A percentile compares a stretch with the other conserved stretches of the same genome.
Conservation (phyloP, 140 eudicot genomes). For the Stevia rebaudiana region DNA sequence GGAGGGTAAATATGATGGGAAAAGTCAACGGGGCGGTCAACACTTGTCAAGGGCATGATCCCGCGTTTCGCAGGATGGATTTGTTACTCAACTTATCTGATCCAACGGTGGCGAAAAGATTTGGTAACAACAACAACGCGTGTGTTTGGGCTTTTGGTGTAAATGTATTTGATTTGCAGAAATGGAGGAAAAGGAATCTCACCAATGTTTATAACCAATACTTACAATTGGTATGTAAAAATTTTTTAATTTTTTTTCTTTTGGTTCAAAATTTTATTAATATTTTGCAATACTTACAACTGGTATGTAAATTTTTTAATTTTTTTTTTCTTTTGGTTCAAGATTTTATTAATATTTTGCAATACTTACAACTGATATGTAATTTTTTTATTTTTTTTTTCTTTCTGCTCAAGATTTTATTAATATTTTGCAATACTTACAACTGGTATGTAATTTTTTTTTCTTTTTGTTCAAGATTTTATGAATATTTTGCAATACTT, state of each 20-base stretch:
- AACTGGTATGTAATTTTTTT: conserved; percentile 41
- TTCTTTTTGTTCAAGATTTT: neutral
- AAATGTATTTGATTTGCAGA: conserved; percentile 71
- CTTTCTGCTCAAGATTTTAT: neutral
- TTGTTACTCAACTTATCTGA: conserved; percentile 65
- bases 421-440: neutral
- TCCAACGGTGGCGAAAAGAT: conserved; percentile 44
- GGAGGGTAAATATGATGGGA: conserved; percentile 63
- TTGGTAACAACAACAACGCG: conserved; percentile 35
- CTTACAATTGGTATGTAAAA: conserved; percentile 55
- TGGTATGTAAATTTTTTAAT: conserved; percentile 43
- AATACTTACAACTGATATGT: conserved; percentile 32
- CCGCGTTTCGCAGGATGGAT: conserved; percentile 60
- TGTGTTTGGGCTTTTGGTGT: conserved; percentile 94
- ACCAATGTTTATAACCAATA: conserved; percentile 55
- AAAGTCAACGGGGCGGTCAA: conserved; percentile 87
- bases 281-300: neutral
- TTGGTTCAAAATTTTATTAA: neutral
- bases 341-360: neutral
- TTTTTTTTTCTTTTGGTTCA: neutral
- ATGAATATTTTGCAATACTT: neutral
- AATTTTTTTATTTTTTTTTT: neutral
- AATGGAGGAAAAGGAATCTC: conserved; percentile 62
- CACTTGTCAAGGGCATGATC: conserved; percentile 65
- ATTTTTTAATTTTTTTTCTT: neutral